Evolutionary conservation across 164 flowering plant species (phyloP).

Genomic region (Stephania cephalantha): DNA sequence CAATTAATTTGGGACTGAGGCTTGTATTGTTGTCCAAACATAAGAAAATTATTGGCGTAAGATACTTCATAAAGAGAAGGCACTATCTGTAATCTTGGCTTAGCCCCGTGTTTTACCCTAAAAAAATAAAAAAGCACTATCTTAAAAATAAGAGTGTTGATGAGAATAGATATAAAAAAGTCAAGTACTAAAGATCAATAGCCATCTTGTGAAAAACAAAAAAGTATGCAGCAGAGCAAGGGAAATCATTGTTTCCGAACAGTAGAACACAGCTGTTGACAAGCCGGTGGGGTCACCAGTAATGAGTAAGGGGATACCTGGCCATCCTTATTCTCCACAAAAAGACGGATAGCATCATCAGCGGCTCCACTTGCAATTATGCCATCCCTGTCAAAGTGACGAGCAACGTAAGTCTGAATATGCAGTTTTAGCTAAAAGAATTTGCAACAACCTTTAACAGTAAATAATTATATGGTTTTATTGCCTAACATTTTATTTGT

Average conservation of each 20-base stretch:
- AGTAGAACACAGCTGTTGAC: neutral
- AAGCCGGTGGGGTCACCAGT: neutral
- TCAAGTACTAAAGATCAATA: no score
- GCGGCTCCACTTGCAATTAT: slow-evolving; percentile 91
- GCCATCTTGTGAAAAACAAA: neutral
- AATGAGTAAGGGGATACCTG: slow-evolving; percentile 29
- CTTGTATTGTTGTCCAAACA: no score
- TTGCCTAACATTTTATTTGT: neutral
- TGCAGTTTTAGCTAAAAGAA: neutral
- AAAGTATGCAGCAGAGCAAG: neutral
- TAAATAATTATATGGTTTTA: no score
- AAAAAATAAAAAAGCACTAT: no score
- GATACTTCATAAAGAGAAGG: no score
- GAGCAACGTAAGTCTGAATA: neutral
- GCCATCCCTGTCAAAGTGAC: slow-evolving; percentile 54
- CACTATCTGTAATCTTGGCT: no score
- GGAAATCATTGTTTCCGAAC: neutral
- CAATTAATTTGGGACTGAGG: no score
- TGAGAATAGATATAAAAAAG: no score
- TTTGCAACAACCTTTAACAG: no score
- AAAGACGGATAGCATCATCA: slow-evolving; percentile 81
- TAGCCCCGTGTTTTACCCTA: no score
- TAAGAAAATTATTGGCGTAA: no score
- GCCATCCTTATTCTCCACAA: slow-evolving; percentile 53
- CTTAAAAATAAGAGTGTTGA: no score